Conservation (phyloP, 495 filamentous ascomycete species). For the Chaetomidium leptoderma region DNA sequence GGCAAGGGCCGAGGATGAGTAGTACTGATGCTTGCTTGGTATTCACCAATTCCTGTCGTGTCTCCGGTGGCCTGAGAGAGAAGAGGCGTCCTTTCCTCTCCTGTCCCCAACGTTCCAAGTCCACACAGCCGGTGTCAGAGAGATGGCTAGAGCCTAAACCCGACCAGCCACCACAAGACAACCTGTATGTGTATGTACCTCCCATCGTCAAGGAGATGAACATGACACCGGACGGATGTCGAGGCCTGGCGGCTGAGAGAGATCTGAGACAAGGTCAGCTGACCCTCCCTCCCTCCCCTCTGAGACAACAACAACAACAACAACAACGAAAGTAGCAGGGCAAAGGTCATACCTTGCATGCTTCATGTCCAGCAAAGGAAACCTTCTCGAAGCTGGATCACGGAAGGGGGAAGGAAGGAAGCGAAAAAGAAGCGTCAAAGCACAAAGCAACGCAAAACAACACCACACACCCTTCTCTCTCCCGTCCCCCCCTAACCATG, state of each 20-base stretch:
- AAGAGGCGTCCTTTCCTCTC: background rate
- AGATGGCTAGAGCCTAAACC: slow-evolving; percentile 6
- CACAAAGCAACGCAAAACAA: background rate
- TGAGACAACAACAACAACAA: background rate
- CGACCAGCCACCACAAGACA: background rate
- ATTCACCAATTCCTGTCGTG: no score
- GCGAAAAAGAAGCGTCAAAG: background rate
- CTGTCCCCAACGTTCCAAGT: background rate
- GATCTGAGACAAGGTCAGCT: background rate
- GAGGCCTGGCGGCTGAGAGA: background rate
- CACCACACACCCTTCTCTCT: background rate
- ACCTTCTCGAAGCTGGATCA: slow-evolving; percentile 6
- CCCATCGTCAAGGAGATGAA: no score
- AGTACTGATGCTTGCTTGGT: no score
- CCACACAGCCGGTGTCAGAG: background rate
- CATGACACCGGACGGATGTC: background rate
- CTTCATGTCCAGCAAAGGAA: background rate
- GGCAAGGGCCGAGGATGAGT: no score
- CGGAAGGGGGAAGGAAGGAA: background rate
- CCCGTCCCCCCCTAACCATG: background rate
- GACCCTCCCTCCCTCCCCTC: background rate
- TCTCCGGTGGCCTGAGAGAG: no score
- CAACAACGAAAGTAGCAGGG: no score
- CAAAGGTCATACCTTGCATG: no score
- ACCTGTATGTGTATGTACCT: no score